A percentile compares a stretch with the other conserved stretches of the same genome.
Evolutionary conservation across 495 filamentous ascomycete species (phyloP).

Genomic region (Neurospora sp.): DNA sequence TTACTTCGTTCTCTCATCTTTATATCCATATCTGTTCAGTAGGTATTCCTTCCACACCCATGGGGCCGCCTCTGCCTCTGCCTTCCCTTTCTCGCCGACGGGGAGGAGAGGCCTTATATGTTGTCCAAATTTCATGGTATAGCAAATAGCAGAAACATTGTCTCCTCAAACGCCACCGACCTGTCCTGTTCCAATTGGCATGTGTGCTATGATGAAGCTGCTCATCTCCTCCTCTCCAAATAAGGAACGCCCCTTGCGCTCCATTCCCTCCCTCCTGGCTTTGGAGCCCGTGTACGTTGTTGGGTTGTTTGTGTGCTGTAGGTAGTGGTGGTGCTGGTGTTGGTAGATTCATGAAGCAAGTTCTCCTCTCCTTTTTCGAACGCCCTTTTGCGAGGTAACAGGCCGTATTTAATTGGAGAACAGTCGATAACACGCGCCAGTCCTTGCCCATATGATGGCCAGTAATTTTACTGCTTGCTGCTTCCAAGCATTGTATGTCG

Average conservation of each 20-base stretch:
- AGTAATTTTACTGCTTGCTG: background rate
- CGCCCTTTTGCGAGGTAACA: background rate
- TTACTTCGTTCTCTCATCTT: background rate
- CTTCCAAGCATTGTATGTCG: background rate
- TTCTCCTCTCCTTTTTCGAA: background rate
- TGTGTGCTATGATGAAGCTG: background rate
- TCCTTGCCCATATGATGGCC: background rate
- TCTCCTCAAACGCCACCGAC: background rate
- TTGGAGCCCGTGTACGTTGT: background rate
- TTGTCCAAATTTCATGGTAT: background rate
- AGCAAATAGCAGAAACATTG: background rate
- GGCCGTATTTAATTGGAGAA: background rate
- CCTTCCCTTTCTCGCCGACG: background rate
- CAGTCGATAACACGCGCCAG: background rate
- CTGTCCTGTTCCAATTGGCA: background rate
- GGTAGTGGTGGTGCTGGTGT: background rate
- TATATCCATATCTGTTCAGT: background rate
- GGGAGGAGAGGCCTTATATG: background rate
- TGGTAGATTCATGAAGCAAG: background rate
- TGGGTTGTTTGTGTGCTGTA: background rate
- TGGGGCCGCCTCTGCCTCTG: background rate
- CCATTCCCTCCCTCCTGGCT: background rate
- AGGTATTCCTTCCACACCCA: background rate
- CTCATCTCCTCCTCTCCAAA: background rate
- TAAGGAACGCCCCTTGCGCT: background rate